Evolutionary conservation across 495 filamentous ascomycete species (phyloP), one percentile per base, ranked within the genome.

Genomic region (Penicillium soppii): DNA sequence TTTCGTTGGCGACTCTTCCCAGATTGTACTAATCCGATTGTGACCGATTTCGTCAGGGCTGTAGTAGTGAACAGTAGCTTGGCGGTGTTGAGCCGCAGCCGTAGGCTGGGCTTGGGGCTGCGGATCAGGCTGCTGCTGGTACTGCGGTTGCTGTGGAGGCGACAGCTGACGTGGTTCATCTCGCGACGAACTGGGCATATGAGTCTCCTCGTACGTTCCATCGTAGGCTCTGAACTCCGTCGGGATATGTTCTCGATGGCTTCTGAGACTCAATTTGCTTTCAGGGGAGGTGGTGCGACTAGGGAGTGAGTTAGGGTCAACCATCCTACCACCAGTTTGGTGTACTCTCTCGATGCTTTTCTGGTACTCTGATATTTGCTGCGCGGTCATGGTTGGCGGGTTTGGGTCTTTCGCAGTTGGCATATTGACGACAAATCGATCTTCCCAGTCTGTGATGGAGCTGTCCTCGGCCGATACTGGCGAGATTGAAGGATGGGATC

Each of bases 371-470:
- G 58, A 41, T 10, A 77, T 76, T 49, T 77, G 65, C 23, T 68
- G 61, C 0, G 58, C 59, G 7, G 68, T 70, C 66, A 77, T 69
- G 1, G 54, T 65, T 2, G 70, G 65, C 3, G 73, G 74, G 40
- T 73, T 75, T 2, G 74, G 72, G 0, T 77, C 69, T 35, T 68
- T 69, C 1, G 74, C 72, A 26, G 69, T 68, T 1, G 71, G 75
- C 71, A 76, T 79, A 20, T 78, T 57, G 12, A 77, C 69, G 33
- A 76, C 73, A 43, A 75, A 77, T 59, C 65, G 61, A 46, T 78
- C 74, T 32, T 71, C 69, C 71, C 73, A 72, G 19, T 72, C 67
- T 8, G 63, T 71, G 41, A 62, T 52, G 0, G 67, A 69, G 25
- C 59, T 66, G 15, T 63, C 54, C 12, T 65, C 69, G 1, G 54